Conservation (phyloP, 345 rosid genomes). For the Odontarrhena argentea region DNA sequence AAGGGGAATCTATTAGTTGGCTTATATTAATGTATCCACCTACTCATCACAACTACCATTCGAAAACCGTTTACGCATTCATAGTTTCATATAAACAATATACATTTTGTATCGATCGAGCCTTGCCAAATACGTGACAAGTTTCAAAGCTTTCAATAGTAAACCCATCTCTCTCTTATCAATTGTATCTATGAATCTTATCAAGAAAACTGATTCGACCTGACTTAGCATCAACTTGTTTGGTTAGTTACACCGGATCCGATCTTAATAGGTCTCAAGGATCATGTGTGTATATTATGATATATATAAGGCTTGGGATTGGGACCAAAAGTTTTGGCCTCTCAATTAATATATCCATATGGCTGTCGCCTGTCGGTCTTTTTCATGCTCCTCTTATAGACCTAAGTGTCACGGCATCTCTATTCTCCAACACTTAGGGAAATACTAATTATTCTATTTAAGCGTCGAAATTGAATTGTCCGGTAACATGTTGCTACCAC, state of each 20-base stretch:
- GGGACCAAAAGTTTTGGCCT: slow-evolving; percentile 20
- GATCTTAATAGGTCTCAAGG: slow-evolving; percentile 20
- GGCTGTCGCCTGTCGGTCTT: slow-evolving; percentile 30
- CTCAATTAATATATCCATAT: slow-evolving; percentile 25
- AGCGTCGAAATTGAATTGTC: not conserved
- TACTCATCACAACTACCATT: slow-evolving; percentile 13
- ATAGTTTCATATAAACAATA: not conserved
- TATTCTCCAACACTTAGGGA: not conserved
- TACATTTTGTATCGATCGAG: slow-evolving; percentile 32
- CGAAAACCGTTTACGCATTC: slow-evolving; percentile 16
- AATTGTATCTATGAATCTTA: not conserved
- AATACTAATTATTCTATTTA: not conserved
- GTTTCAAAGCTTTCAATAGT: not conserved
- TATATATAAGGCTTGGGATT: not conserved
- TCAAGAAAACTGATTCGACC: not conserved
- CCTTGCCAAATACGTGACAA: slow-evolving; percentile 8
- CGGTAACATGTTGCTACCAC: not conserved
- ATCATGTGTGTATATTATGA: slow-evolving; percentile 21
- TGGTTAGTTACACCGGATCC: slow-evolving; percentile 11
- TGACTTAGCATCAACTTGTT: not conserved
- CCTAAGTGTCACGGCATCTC: slow-evolving; percentile 39
- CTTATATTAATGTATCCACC: slow-evolving; percentile 26
- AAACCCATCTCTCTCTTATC: not conserved
- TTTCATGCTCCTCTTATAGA: slow-evolving; percentile 16
- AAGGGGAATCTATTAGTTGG: slow-evolving; percentile 14